These are phyloP conservation scores for Saccharata proteae DNA, from an alignment of 2,329 filamentous ascomycete species.

Conservation along the genomic window DNA sequence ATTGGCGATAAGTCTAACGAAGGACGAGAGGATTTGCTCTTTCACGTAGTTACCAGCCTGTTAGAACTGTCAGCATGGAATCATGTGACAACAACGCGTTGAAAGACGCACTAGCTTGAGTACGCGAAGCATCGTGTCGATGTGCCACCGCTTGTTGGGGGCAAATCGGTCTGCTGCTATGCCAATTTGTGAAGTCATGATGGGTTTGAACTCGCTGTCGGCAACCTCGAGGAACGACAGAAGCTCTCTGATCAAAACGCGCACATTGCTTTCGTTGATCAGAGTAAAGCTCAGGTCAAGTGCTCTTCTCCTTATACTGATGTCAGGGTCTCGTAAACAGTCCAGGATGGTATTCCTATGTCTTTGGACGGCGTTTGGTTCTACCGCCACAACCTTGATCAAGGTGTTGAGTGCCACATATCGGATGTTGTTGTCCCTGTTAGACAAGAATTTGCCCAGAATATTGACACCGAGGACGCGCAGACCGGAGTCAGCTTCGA, in stretches of 20 bases:
- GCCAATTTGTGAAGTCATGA: conserved; percentile 96
- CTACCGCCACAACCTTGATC: conserved; percentile 95
- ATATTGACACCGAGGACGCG: conserved; percentile 96
- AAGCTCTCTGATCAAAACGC: conserved; percentile 83
- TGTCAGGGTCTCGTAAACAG: conserved; percentile 91
- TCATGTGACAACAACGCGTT: background rate
- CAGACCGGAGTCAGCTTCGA: conserved; percentile 91
- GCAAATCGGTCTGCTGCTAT: conserved; percentile 93
- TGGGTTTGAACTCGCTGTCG: conserved; percentile 96
- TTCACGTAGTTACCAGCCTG: conserved; percentile 89
- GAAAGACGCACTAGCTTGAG: conserved; percentile 50
- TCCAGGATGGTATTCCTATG: conserved; percentile 97
- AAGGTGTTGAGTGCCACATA: conserved; percentile 96
- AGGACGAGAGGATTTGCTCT: conserved; percentile 93
- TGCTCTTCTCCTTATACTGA: conserved; percentile 91
- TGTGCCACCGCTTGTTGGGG: conserved; percentile 95
- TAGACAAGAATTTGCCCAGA: conserved; percentile 93
- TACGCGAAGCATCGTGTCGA: conserved; percentile 93
- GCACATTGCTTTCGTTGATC: conserved; percentile 93
- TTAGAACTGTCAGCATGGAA: conserved; percentile 10
- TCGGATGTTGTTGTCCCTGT: conserved; percentile 97
- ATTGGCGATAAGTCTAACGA: conserved; percentile 88
- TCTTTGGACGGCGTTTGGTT: conserved; percentile 92
- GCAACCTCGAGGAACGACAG: conserved; percentile 93
- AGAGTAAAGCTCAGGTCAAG: conserved; percentile 95